Base-by-base conservation (phyloP, 768 basidiomycete species). In the Russula vinacea region DNA sequence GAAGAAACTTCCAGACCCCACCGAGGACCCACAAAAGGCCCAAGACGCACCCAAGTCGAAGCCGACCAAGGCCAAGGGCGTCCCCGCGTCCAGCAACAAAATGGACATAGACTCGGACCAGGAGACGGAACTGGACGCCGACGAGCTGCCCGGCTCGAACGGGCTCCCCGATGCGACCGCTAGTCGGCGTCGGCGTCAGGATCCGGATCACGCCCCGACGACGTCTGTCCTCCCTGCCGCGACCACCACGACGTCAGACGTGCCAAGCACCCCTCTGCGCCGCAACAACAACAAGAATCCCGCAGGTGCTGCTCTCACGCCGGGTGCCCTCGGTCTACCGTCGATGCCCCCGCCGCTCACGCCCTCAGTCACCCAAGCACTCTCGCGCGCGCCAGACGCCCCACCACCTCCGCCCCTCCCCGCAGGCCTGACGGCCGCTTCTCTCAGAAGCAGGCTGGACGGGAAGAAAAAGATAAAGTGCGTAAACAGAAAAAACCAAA, bases 391-490 rank as follows among this genome's bases (percentile, higher is more conserved):
- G 22, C 71, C 54, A 8, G 55, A 64, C 7, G 67, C 57, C 26
- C 63, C 44, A 11, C 66, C 49, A 42, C 72, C 74, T 3, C 75
- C 80, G 32, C 71, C 77, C 14, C 76, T 91, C 44, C 89, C 90
- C 5, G 76, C 77, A 22, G 87, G 87, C 1, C 71, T 92, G 32
- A 84, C 83, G 29, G 76, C 84, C 16, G 73, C 80, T 1, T 72
- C 78, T 11, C 76, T 92, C 54, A 85, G 85, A 74, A 80, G 77
- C 64, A 78, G 90, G 57, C 71, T 90, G 58, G 78, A 80, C 45
- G 83, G 85, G 49, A 89, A 89, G 79, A 87, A 84, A 64, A 87
- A 87, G 74, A 76, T 84, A 71, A 90, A 89, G 87, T 90, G 72
- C 70, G 82, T 76, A 9, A 8, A 56, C 5, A 26, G 6, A 40